Conservation (phyloP, 1,139 yeast genomes). For the Hemisphaericaspora subhashii region DNA sequence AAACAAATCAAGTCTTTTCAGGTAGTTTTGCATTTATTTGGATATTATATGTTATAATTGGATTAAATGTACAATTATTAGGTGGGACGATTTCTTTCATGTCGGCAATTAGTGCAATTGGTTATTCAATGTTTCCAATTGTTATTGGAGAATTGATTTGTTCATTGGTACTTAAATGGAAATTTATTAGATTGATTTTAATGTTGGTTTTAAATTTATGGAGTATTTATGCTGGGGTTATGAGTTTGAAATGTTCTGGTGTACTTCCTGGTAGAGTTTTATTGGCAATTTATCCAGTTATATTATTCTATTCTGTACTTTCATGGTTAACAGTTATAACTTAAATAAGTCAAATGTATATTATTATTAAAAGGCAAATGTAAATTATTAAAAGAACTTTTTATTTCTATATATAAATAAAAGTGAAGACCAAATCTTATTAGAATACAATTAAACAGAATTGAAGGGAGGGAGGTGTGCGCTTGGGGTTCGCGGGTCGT, state of each 20-base stretch:
- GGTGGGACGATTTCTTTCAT: slow-evolving; percentile 72
- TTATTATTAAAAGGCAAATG: no score
- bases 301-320: slow-evolving; percentile 66
- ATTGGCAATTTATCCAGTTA: slow-evolving; percentile 79
- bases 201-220: slow-evolving; percentile 59
- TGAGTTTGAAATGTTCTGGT: slow-evolving; percentile 67
- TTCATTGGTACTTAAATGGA: slow-evolving; percentile 51
- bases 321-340: slow-evolving; percentile 81
- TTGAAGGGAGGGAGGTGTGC: no score
- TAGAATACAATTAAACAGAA: background rate
- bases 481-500: no score
- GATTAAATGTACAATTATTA: slow-evolving; percentile 69
- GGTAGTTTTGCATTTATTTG: slow-evolving; percentile 48
- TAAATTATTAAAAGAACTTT: no score
- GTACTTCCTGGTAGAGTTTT: slow-evolving; percentile 68
- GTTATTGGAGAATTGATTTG: slow-evolving; percentile 65
- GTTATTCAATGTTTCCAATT: slow-evolving; percentile 80
- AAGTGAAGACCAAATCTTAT: background rate
- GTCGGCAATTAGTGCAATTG: slow-evolving; percentile 78
- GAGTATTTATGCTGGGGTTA: slow-evolving; percentile 71
- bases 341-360: no score
- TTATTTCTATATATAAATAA: background rate
- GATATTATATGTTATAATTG: slow-evolving; percentile 61
- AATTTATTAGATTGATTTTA: slow-evolving; percentile 54
- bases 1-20: slow-evolving; percentile 50